phyloP scores from a whole-genome alignment of 176 grass and related monocot genomes.

The Triticum monococcum region DNA sequence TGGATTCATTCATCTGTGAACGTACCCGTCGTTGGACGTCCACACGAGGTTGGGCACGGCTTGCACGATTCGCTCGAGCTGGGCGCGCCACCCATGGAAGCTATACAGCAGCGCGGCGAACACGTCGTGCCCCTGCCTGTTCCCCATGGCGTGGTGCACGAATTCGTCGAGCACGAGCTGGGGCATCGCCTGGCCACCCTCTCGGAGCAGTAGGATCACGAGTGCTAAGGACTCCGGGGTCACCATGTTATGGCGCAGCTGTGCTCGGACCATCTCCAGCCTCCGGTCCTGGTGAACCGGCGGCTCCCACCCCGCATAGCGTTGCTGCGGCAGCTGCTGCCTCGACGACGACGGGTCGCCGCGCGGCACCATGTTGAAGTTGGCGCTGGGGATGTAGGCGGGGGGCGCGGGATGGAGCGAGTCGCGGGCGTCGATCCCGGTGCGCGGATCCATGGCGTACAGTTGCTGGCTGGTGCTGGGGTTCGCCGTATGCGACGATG shows the following conservation, averaged over 20 bases:
- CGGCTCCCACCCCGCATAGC: no score
- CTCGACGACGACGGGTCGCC: background rate
- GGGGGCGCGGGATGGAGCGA: background rate
- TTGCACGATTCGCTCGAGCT: background rate
- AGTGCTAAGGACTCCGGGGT: background rate
- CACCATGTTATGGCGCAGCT: background rate
- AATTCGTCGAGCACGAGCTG: background rate
- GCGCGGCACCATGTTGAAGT: background rate
- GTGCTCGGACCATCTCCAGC: background rate
- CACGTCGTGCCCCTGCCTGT: background rate
- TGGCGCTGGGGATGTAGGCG: background rate
- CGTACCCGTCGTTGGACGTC: no score
- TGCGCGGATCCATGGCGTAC: no score
- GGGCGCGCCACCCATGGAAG: background rate
- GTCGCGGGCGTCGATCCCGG: background rate
- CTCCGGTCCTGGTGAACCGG: background rate
- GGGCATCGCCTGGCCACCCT: background rate
- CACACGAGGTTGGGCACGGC: no score
- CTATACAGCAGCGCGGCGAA: slow-evolving; percentile 8
- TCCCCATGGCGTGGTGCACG: background rate
- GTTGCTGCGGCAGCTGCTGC: background rate
- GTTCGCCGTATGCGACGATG: no score
- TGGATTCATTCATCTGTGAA: no score
- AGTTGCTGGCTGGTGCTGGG: no score
- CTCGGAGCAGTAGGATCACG: background rate